phyloP scores from a whole-genome alignment of 495 filamentous ascomycete species.

The Xanthoparmelia taractica region DNA sequence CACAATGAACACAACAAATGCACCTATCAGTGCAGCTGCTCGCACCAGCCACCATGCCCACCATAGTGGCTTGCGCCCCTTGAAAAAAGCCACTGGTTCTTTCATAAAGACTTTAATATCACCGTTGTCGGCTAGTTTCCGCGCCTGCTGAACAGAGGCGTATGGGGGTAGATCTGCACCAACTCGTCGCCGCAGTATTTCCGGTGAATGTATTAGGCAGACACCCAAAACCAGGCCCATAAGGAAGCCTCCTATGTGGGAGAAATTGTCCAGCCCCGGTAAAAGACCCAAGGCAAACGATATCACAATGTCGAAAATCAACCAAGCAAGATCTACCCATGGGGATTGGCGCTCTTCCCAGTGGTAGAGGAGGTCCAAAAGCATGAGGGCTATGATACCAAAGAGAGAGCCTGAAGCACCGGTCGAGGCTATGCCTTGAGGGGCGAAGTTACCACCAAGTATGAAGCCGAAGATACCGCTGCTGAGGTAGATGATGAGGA shows the following conservation, averaged over 20 bases:
- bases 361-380: conserved; percentile 87
- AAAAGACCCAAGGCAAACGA: conserved; percentile 89
- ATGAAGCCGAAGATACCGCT: conserved; percentile 96
- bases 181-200: conserved; percentile 66
- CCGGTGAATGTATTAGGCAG: conserved; percentile 79
- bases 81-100: conserved; percentile 76
- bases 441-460: conserved; percentile 87
- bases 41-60: conserved; percentile 96
- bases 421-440: conserved; percentile 66
- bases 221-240: conserved; percentile 86
- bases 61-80: conserved; percentile 84
- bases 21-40: conserved; percentile 66
- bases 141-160: conserved; percentile 48
- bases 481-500: conserved; percentile 78
- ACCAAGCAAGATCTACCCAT: conserved; percentile 71
- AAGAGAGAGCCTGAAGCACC: conserved; percentile 88
- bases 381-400: conserved; percentile 76
- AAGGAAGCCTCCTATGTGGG: conserved; percentile 91
- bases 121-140: conserved; percentile 32
- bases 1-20: conserved; percentile 74
- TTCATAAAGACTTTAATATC: conserved; percentile 53
- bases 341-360: conserved; percentile 73
- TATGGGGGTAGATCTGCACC: conserved; percentile 59
- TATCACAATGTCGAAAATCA: conserved; percentile 74
- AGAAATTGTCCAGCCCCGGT: conserved; percentile 92